A percentile compares a stretch with the other conserved stretches of the same genome.
phyloP scores from a whole-genome alignment of 1,139 yeast species.

The Wickerhamomyces sp. region DNA sequence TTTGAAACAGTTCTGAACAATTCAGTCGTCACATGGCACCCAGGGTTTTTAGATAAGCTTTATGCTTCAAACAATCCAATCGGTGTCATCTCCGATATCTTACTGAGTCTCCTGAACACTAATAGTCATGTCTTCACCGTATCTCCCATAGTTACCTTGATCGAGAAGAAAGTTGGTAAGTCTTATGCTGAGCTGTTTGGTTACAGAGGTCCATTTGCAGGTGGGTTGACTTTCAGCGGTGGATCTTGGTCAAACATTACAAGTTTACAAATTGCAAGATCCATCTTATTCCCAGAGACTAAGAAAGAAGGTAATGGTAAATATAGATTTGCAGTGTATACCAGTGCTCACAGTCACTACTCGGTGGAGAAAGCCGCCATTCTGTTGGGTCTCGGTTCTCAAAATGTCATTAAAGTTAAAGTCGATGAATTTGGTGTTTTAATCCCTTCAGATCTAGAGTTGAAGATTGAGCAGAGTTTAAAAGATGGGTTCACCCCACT shows the following conservation, averaged over 20 bases:
- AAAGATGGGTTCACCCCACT: constrained; percentile 63
- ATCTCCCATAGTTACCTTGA: constrained; percentile 72
- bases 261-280: constrained; percentile 72
- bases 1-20: constrained; percentile 57
- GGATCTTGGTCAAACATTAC: constrained; percentile 87
- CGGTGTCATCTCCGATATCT: constrained; percentile 69
- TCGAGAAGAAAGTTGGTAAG: constrained; percentile 64
- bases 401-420: constrained; percentile 57
- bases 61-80: constrained; percentile 84
- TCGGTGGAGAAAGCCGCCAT: constrained; percentile 82
- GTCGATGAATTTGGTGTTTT: constrained; percentile 55
- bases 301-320: constrained; percentile 53
- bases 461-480: constrained; percentile 37
- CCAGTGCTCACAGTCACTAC: constrained; percentile 74
- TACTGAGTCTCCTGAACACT: constrained; percentile 69
- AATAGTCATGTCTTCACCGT: constrained; percentile 86
- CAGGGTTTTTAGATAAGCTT: constrained; percentile 78
- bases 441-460: constrained; percentile 43
- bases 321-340: constrained; percentile 60
- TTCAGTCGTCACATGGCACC: constrained; percentile 84
- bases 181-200: constrained; percentile 69
- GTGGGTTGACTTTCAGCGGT: constrained; percentile 84
- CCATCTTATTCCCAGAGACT: constrained; percentile 64
- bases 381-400: constrained; percentile 65
- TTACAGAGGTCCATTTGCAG: constrained; percentile 49